Base-by-base conservation (phyloP, 257 asterid species). In the Solanum medicagineum region DNA sequence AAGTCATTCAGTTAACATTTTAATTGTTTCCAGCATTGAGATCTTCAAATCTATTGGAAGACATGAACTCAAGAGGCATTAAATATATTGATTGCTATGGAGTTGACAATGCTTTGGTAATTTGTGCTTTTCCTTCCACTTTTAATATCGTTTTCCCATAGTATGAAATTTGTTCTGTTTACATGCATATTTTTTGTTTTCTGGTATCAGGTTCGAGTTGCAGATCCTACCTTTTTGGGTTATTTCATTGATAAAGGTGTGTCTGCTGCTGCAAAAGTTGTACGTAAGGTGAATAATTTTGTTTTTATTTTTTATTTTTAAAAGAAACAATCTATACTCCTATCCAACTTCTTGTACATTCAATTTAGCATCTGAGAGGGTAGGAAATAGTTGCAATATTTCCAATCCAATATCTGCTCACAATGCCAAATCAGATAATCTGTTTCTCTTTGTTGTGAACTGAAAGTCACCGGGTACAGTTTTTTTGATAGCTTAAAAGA, bases 221-320 rank as follows among this genome's bases (percentile, higher is more conserved):
- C 97, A 56, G 99, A 96, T 87, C 99, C 99, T 82, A 94, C 97
- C 86, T 96, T 96, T 87, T 77, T 96, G 94, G 99, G 99, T 90
- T 95, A 95, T 91, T 95, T 96, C 90, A 92, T 96, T 42, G 98
- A 96, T 84, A 95, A 87, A 85, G 98, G 98, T 32, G 97, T 86
- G 24, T 87, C 97, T 77, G 90, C 98, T 88, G 99, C 97, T 82
- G 99, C 99, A 26, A 96, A 96, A 90, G 99, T 96, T 87, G 99
- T 96, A 80, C 89, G 90, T 3, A 91, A 91, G 92, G 93, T 91
- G 85, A 75, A 84, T 85, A 60, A 71, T 83, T 80, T 53, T 59
- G 19, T 9, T 24, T 84, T 56, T 42, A 5, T 40, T 40, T 70
- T 56, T 80, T 82, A 11, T 8, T 79, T 53, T 70, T 16, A 16